A percentile compares a stretch with the other conserved stretches of the same genome.
These are phyloP conservation scores for Solanum neorickii DNA, from an alignment of 257 asterid species.

Conservation along the genomic window DNA sequence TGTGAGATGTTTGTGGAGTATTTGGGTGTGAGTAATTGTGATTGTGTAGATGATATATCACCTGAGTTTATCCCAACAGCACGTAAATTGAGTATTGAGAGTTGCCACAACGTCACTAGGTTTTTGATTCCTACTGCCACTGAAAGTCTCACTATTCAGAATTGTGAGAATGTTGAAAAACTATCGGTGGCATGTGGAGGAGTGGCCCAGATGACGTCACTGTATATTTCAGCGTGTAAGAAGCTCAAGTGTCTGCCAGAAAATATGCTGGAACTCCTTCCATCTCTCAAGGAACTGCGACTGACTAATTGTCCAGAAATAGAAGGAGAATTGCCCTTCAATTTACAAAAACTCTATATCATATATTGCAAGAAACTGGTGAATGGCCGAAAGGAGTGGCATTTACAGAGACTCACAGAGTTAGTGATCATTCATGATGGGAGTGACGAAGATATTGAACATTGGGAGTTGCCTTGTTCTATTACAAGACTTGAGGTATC, in stretches of 20 bases:
- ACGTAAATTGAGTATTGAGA: rapidly evolving
- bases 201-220: too few relatives aligned
- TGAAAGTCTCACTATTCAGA: rapidly evolving
- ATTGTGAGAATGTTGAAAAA: background rate
- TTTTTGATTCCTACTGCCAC: background rate
- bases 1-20: background rate
- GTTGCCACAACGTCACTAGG: background rate
- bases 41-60: background rate
- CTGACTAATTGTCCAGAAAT: too few relatives aligned
- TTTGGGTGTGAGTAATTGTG: rapidly evolving
- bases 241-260: too few relatives aligned
- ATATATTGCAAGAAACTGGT: background rate
- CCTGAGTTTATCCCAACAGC: background rate
- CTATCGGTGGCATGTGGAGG: background rate
- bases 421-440: rapidly evolving
- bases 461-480: background rate
- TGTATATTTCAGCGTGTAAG: rapidly evolving
- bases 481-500: background rate
- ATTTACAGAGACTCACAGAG: background rate
- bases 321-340: background rate
- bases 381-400: background rate
- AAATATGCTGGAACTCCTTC: too few relatives aligned
- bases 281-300: background rate
- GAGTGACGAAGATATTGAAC: background rate
- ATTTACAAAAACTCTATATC: background rate